phyloP scores from a whole-genome alignment of 495 filamentous ascomycete species.

The Talaromyces stipitatus region DNA sequence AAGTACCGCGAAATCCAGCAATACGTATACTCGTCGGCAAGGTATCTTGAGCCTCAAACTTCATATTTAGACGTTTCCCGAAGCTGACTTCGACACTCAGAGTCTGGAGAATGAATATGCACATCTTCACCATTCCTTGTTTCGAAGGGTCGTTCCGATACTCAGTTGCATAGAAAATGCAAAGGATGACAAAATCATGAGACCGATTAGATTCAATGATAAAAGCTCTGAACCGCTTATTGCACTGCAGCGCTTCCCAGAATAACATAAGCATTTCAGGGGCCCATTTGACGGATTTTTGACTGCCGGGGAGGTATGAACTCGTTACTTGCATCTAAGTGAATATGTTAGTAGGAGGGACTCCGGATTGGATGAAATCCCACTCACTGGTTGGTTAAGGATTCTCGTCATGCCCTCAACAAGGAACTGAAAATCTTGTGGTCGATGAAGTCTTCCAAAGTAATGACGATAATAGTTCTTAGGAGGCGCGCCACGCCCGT shows the following conservation, averaged over 20 bases:
- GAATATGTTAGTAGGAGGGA: background rate
- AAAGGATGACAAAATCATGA: constrained; percentile 86
- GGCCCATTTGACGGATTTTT: constrained; percentile 75
- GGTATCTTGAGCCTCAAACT: constrained; percentile 83
- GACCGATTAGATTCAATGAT: constrained; percentile 93
- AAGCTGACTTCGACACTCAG: constrained; percentile 90
- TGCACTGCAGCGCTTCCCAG: constrained; percentile 96
- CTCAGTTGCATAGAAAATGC: constrained; percentile 87
- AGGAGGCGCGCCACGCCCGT: constrained; percentile 47
- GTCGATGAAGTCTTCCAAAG: constrained; percentile 81
- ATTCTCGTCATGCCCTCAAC: constrained; percentile 94
- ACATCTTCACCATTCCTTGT: constrained; percentile 91
- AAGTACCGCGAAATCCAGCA: constrained; percentile 76
- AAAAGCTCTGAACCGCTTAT: constrained; percentile 94
- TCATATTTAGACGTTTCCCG: constrained; percentile 80
- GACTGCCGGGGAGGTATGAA: constrained; percentile 84
- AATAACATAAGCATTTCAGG: constrained; percentile 97
- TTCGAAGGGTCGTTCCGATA: constrained; percentile 79
- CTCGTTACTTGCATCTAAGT: constrained; percentile 68
- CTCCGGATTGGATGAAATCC: background rate
- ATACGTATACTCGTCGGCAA: constrained; percentile 75
- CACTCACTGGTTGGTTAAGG: constrained; percentile 72
- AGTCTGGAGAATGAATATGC: constrained; percentile 92
- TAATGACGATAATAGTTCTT: constrained; percentile 95
- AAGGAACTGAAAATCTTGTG: constrained; percentile 96